phyloP scores from a whole-genome alignment of 2,329 filamentous ascomycete genomes.

The Xylaria hypoxylon region DNA sequence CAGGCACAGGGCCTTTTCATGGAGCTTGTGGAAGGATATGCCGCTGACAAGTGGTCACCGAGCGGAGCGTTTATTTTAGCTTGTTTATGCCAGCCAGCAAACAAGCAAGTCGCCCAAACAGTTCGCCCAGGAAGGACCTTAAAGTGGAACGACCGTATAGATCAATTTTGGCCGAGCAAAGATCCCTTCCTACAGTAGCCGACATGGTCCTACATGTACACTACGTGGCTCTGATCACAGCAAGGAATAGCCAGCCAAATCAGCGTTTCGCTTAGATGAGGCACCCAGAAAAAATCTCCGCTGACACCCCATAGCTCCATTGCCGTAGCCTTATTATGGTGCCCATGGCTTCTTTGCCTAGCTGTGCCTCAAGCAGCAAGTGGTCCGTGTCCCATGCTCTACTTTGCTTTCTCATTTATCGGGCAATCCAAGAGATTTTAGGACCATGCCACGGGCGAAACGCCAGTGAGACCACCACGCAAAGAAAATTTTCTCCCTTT shows the following conservation, averaged over 20 bases:
- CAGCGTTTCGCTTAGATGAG: constrained; percentile 38
- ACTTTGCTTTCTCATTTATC: constrained; percentile 22
- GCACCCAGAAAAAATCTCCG: constrained; percentile 39
- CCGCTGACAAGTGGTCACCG: constrained; percentile 19
- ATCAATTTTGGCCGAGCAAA: constrained; percentile 33
- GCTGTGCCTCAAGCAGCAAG: constrained; percentile 8
- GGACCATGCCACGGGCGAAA: constrained; percentile 29
- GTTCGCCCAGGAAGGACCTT: constrained; percentile 33
- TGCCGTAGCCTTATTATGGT: constrained; percentile 37
- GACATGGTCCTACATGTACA: constrained; percentile 32
- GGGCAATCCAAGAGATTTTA: constrained; percentile 27
- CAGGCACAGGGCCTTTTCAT: constrained; percentile 40
- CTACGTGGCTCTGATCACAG: constrained; percentile 39
- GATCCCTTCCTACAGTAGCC: constrained; percentile 23
- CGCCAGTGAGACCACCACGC: constrained; percentile 20
- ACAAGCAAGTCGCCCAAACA: constrained; percentile 1
- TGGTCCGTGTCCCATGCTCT: constrained; percentile 18
- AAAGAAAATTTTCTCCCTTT: constrained; percentile 23
- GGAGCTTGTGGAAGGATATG: constrained; percentile 18
- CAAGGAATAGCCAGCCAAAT: constrained; percentile 34
- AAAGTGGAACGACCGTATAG: constrained; percentile 12
- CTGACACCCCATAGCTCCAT: constrained; percentile 22
- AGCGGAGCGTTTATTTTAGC: constrained; percentile 11
- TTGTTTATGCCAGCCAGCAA: constrained; percentile 35
- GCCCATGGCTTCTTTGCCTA: constrained; percentile 23